These are phyloP conservation scores for Puccinia polysora DNA, from an alignment of 1,284 basidiomycete genomes.

Conservation along the genomic window DNA sequence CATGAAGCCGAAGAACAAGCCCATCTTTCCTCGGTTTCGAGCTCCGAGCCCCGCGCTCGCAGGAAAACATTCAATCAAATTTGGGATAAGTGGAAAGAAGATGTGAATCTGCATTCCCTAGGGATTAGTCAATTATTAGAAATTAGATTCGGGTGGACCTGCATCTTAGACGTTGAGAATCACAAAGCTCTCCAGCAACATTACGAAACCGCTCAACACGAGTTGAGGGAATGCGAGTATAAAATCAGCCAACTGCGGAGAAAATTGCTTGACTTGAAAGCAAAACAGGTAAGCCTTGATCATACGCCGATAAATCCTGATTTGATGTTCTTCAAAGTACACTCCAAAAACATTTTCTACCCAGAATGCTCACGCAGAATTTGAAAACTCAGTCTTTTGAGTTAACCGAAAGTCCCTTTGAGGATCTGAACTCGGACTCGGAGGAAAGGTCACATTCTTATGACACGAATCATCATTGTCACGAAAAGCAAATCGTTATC, in stretches of 20 bases:
- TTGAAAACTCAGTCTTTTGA: no score
- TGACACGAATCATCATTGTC: no score
- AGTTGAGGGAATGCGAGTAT: constrained; percentile 9
- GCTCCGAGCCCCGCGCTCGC: background rate
- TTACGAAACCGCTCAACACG: background rate
- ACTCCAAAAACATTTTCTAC: no score
- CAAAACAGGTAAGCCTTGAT: background rate
- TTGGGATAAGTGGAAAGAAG: constrained; percentile 18
- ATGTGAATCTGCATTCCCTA: constrained; percentile 5
- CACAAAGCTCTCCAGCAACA: constrained; percentile 6
- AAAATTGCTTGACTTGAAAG: constrained; percentile 3
- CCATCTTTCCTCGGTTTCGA: background rate
- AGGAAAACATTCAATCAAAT: constrained; percentile 26
- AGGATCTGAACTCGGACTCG: no score
- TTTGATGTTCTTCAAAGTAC: no score
- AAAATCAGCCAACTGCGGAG: background rate
- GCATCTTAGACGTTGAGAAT: constrained; percentile 19
- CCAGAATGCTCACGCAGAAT: no score
- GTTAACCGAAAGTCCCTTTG: no score
- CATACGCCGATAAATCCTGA: no score
- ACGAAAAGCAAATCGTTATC: no score
- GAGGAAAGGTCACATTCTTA: no score
- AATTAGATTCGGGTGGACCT: constrained; percentile 22
- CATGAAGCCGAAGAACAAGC: background rate
- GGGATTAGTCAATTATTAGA: constrained; percentile 28